Evolutionary conservation across 2,329 filamentous ascomycete genomes (phyloP).

Genomic region (Colletotrichum filicis): DNA sequence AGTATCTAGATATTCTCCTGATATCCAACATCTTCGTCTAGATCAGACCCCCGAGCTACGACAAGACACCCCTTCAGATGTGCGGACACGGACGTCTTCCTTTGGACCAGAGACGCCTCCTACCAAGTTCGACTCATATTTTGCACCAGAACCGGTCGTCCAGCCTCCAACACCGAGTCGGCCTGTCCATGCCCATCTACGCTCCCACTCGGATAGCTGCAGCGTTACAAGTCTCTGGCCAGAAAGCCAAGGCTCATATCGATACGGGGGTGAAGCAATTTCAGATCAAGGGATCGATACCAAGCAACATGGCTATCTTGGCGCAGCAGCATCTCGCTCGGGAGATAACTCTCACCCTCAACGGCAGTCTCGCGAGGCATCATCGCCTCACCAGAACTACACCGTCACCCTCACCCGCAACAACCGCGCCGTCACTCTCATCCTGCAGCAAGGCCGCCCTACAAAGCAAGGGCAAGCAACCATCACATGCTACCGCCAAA

Average conservation of each 20-base stretch:
- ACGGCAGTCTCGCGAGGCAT: not conserved
- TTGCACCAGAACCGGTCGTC: slow-evolving; percentile 20
- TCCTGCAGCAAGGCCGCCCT: slow-evolving; percentile 6
- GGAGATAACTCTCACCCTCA: not conserved
- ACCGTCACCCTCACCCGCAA: slow-evolving; percentile 27
- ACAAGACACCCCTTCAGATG: slow-evolving; percentile 28
- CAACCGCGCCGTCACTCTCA: slow-evolving; percentile 27
- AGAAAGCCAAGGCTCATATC: not conserved
- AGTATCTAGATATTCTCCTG: slow-evolving; percentile 17
- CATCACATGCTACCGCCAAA: slow-evolving; percentile 31
- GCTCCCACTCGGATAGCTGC: slow-evolving; percentile 28
- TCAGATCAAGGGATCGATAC: not conserved
- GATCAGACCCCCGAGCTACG: slow-evolving; percentile 27
- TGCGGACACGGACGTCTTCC: slow-evolving; percentile 25
- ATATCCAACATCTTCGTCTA: slow-evolving; percentile 1
- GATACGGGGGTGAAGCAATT: not conserved
- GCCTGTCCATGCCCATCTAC: slow-evolving; percentile 8
- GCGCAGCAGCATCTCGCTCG: not conserved
- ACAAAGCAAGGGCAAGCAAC: slow-evolving; percentile 1
- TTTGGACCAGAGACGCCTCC: slow-evolving; percentile 30
- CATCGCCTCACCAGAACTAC: slow-evolving; percentile 25
- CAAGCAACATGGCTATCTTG: slow-evolving; percentile 4
- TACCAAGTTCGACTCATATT: slow-evolving; percentile 21
- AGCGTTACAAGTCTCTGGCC: slow-evolving; percentile 13
- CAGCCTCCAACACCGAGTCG: slow-evolving; percentile 24